phyloP scores from a whole-genome alignment of 805 yeast species.

The Starmerella khaoyaiensis region DNA sequence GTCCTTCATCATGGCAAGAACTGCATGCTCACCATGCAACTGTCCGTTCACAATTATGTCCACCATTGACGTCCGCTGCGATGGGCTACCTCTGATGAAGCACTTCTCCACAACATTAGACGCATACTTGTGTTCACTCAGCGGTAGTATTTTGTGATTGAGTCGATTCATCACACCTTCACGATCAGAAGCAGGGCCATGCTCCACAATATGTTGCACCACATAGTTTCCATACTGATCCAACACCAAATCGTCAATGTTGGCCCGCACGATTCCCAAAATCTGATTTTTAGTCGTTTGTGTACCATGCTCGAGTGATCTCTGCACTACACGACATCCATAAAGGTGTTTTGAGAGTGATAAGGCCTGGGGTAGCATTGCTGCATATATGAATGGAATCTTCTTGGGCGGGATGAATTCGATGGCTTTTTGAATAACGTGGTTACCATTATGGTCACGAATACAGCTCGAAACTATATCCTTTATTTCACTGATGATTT shows the following conservation, averaged over 20 bases:
- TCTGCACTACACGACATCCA: conserved; percentile 94
- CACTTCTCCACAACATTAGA: conserved; percentile 95
- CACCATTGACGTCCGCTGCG: conserved; percentile 50
- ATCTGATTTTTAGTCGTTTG: conserved; percentile 52
- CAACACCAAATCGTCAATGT: conserved; percentile 64
- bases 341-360: conserved; percentile 89
- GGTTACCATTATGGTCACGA: conserved; percentile 95
- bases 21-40: conserved; percentile 32
- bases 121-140: conserved; percentile 94
- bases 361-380: conserved; percentile 50
- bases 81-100: conserved; percentile 54
- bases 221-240: conserved; percentile 98
- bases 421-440: conserved; percentile 89
- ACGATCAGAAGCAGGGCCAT: conserved; percentile 50
- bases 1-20: conserved; percentile 91
- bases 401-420: conserved; percentile 66
- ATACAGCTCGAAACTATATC: conserved; percentile 53
- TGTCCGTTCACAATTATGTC: conserved; percentile 38
- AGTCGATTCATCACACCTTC: conserved; percentile 55
- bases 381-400: conserved; percentile 58
- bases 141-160: conserved; percentile 54
- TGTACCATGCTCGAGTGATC: conserved; percentile 70
- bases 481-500: conserved; percentile 56
- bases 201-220: conserved; percentile 85
- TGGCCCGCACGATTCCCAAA: conserved; percentile 57